A percentile compares a stretch with the other conserved stretches of the same genome.
Evolutionary conservation across 345 rosid genomes (phyloP).

Genomic region (Syzygium oleosum): DNA sequence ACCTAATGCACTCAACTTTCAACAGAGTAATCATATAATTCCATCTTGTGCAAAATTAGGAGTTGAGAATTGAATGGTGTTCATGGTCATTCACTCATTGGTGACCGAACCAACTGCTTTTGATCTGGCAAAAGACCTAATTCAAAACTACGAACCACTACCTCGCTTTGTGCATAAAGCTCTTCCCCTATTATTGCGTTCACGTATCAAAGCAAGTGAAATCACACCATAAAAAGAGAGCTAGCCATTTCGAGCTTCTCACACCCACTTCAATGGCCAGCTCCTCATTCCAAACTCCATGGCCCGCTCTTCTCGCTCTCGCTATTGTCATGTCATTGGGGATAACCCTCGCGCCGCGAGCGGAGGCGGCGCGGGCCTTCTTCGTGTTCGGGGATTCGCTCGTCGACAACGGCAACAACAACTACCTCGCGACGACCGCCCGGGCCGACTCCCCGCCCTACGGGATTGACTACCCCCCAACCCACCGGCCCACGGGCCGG

Average conservation of each 20-base stretch:
- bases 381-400: constrained; percentile 76
- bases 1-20: background rate
- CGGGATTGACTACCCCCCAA: constrained; percentile 74
- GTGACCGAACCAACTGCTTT: background rate
- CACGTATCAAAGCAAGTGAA: background rate
- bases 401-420: constrained; percentile 75
- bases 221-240: background rate
- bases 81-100: background rate
- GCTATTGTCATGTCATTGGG: constrained; percentile 1
- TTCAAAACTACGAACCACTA: background rate
- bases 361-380: constrained; percentile 48
- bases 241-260: background rate
- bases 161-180: background rate
- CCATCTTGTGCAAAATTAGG: background rate
- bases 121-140: background rate
- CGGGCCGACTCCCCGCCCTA: constrained; percentile 70
- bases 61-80: background rate
- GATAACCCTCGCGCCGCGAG: background rate
- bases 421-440: constrained; percentile 57
- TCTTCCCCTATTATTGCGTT: background rate
- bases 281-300: background rate
- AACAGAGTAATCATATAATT: background rate
- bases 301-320: background rate
- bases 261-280: constrained; percentile 4
- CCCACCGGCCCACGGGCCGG: constrained; percentile 52